These are phyloP conservation scores for Alopecurus myosuroides DNA, from an alignment of 176 grass and related monocot genomes.

Conservation along the genomic window DNA sequence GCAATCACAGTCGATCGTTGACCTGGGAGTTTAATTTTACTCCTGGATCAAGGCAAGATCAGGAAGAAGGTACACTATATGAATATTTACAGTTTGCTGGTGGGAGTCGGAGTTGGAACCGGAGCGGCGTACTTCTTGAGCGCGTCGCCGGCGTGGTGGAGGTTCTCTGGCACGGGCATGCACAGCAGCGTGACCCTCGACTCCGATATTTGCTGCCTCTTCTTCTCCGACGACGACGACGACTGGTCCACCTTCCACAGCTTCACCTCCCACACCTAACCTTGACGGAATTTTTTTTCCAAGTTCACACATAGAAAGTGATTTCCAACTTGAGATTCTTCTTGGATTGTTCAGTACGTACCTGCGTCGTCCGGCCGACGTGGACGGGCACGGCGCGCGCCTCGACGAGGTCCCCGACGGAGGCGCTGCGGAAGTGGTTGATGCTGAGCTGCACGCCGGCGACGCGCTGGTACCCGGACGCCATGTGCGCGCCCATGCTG, in stretches of 20 bases:
- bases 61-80: not conserved
- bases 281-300: too few species aligned
- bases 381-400: slow-evolving; percentile 53
- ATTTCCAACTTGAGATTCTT: too few species aligned
- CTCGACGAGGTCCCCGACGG: slow-evolving; percentile 55
- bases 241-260: slow-evolving; percentile 46
- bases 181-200: slow-evolving; percentile 63
- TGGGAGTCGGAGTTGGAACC: not conserved
- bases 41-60: not conserved
- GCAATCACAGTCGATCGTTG: not conserved
- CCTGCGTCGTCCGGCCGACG: slow-evolving; percentile 63
- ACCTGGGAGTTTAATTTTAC: not conserved
- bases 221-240: slow-evolving; percentile 13
- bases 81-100: not conserved
- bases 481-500: slow-evolving; percentile 92
- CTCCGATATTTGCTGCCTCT: slow-evolving; percentile 27
- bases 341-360: not conserved
- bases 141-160: slow-evolving; percentile 40
- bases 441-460: slow-evolving; percentile 75
- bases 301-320: too few species aligned
- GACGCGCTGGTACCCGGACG: slow-evolving; percentile 57
- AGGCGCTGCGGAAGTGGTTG: slow-evolving; percentile 79
- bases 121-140: slow-evolving; percentile 48
- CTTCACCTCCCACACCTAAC: slow-evolving; percentile 78
- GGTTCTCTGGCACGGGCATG: slow-evolving; percentile 60